phyloP scores from a whole-genome alignment of 139 green algal genomes.

The Coccomyxa sp. region DNA sequence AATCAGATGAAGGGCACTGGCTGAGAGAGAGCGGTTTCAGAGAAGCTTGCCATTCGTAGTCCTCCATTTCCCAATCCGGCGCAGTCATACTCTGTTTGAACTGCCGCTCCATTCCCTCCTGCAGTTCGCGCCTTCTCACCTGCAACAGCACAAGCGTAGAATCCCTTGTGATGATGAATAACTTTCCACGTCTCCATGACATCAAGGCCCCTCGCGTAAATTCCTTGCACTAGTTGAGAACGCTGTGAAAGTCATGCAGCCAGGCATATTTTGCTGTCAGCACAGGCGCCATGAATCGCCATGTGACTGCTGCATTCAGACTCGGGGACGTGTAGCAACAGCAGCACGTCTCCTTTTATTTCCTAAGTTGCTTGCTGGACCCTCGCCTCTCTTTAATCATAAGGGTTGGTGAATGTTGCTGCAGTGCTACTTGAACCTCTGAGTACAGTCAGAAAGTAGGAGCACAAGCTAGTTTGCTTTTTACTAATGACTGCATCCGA shows the following conservation, averaged over 20 bases:
- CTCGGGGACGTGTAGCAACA: no score
- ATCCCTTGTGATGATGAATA: neutral
- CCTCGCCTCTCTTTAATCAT: no score
- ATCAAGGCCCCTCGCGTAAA: neutral
- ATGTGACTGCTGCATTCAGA: neutral
- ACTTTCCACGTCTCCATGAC: neutral
- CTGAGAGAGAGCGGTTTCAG: no score
- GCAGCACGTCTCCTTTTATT: no score
- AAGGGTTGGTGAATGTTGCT: no score
- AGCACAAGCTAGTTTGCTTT: no score
- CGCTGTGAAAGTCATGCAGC: neutral
- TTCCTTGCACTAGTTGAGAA: neutral
- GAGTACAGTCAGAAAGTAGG: no score
- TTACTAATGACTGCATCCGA: no score
- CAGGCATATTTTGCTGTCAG: neutral
- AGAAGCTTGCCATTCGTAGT: conserved; percentile 57
- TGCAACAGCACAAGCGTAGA: conserved; percentile 1
- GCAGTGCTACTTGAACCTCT: neutral
- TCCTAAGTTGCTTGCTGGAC: no score
- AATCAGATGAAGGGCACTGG: no score
- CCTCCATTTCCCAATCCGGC: conserved; percentile 64
- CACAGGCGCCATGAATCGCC: neutral
- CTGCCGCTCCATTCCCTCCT: conserved; percentile 43
- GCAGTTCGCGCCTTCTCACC: conserved; percentile 27
- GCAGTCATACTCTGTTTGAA: conserved; percentile 62